A percentile compares a stretch with the other conserved stretches of the same genome.
Evolutionary conservation across 2,329 filamentous ascomycete genomes (phyloP).

Genomic region (Xylaria sp.): DNA sequence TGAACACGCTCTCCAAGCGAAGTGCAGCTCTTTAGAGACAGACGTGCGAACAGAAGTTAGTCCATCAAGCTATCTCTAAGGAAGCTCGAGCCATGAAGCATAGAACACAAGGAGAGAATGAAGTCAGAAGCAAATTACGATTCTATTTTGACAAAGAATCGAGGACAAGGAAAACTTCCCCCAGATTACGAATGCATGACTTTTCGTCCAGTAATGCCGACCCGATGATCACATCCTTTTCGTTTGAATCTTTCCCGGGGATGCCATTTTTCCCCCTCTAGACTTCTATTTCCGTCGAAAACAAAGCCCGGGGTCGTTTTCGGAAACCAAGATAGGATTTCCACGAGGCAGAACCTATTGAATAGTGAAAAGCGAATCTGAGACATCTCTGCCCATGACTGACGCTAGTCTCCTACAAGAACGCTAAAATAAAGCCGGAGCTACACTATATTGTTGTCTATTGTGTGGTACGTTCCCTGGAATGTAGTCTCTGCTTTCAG

Average conservation of each 20-base stretch:
- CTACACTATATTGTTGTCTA: neutral
- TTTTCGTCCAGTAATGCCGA: slow-evolving; percentile 25
- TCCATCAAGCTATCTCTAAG: neutral
- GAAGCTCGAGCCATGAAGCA: slow-evolving; percentile 19
- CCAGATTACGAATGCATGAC: slow-evolving; percentile 38
- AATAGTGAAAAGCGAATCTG: neutral
- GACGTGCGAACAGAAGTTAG: slow-evolving; percentile 14
- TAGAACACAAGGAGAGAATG: slow-evolving; percentile 20
- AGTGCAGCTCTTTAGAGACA: neutral
- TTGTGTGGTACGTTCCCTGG: slow-evolving; percentile 7
- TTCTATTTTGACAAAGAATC: slow-evolving; percentile 32
- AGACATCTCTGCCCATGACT: slow-evolving; percentile 5
- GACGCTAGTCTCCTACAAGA: neutral
- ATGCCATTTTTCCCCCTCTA: slow-evolving; percentile 7
- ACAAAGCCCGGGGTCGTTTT: slow-evolving; percentile 41
- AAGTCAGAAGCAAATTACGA: slow-evolving; percentile 29
- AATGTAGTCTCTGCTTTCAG: slow-evolving; percentile 22
- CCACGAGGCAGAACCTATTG: slow-evolving; percentile 10
- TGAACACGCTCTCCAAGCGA: slow-evolving; percentile 19
- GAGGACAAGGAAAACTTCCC: slow-evolving; percentile 26
- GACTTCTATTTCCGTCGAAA: slow-evolving; percentile 21
- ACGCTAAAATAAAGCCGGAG: neutral
- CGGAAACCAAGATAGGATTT: slow-evolving; percentile 31
- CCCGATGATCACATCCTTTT: slow-evolving; percentile 39
- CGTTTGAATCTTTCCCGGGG: slow-evolving; percentile 29